Evolutionary conservation across 2,329 filamentous ascomycete genomes (phyloP).

Genomic region (Claviceps pazoutovae): DNA sequence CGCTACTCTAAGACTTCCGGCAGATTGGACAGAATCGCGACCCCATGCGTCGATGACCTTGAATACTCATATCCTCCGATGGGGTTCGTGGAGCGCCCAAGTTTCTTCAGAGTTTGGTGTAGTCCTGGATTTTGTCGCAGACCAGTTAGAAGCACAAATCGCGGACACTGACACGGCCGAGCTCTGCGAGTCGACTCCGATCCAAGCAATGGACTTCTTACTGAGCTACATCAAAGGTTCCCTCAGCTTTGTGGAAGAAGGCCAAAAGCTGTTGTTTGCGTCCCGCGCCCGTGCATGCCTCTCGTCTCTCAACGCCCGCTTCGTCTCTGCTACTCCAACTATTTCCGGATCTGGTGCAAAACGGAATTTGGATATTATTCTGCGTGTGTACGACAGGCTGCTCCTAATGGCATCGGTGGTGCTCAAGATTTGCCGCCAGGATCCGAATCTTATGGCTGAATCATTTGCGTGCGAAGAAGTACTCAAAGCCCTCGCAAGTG

Average conservation of each 20-base stretch:
- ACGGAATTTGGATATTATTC: slow-evolving; percentile 6
- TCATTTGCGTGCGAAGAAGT: slow-evolving; percentile 34
- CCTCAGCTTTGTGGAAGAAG: slow-evolving; percentile 23
- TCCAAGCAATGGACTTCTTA: slow-evolving; percentile 29
- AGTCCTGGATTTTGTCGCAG: slow-evolving; percentile 43
- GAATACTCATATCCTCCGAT: slow-evolving; percentile 34
- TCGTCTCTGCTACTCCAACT: slow-evolving; percentile 9
- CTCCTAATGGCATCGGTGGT: slow-evolving; percentile 21
- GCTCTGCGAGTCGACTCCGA: slow-evolving; percentile 7
- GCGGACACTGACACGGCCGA: not conserved
- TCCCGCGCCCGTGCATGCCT: slow-evolving; percentile 30
- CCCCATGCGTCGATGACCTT: slow-evolving; percentile 29
- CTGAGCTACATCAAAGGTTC: slow-evolving; percentile 32
- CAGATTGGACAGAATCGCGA: slow-evolving; percentile 11
- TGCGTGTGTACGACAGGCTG: slow-evolving; percentile 17
- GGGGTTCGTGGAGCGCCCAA: slow-evolving; percentile 42
- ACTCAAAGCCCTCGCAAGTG: slow-evolving; percentile 27
- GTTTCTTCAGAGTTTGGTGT: slow-evolving; percentile 49
- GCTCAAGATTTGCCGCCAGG: slow-evolving; percentile 29
- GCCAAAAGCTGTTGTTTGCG: slow-evolving; percentile 26
- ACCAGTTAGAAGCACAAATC: slow-evolving; percentile 23
- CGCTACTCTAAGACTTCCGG: slow-evolving; percentile 15
- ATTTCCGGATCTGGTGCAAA: not conserved
- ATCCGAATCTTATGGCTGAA: slow-evolving; percentile 17
- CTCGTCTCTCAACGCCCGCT: slow-evolving; percentile 23